phyloP scores from a whole-genome alignment of 2,329 filamentous ascomycete genomes.

The Diaporthe destruens region DNA sequence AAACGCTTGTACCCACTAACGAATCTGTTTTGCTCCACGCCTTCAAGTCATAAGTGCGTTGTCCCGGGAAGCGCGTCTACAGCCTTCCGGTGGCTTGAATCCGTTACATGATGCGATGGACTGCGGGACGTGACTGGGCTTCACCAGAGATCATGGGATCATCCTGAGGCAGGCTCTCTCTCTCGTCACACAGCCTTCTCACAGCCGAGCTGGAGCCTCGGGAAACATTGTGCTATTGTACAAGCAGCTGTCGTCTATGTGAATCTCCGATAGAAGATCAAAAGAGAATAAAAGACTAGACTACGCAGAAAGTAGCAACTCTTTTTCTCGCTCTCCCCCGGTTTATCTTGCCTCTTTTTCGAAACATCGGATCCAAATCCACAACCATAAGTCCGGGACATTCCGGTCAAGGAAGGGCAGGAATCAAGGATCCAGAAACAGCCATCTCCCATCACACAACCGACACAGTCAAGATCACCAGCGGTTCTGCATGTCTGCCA shows the following conservation, averaged over 20 bases:
- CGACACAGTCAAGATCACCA: slow-evolving; percentile 11
- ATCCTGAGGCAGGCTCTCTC: not conserved
- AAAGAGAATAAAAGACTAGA: slow-evolving; percentile 36
- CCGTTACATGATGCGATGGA: no score
- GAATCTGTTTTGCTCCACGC: not conserved
- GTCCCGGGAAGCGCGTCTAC: no score
- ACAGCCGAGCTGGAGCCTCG: not conserved
- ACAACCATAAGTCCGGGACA: slow-evolving; percentile 5
- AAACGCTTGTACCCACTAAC: not conserved
- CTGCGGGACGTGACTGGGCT: no score
- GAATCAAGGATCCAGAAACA: slow-evolving; percentile 15
- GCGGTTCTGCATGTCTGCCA: slow-evolving; percentile 8
- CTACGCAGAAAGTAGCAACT: slow-evolving; percentile 34
- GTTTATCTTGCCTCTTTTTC: slow-evolving; percentile 29
- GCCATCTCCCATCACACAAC: not conserved
- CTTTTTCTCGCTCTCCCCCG: slow-evolving; percentile 1
- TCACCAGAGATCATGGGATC: not conserved
- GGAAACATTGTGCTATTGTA: slow-evolving; percentile 27
- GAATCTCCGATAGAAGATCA: slow-evolving; percentile 21
- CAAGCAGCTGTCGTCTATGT: slow-evolving; percentile 39
- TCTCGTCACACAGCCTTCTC: not conserved
- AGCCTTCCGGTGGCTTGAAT: not conserved
- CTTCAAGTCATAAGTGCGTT: not conserved
- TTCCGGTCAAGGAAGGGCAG: slow-evolving; percentile 19
- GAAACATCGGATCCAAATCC: slow-evolving; percentile 28